Evolutionary conservation across 148 eudicot genomes (phyloP), one percentile per base, ranked within the genome.

Genomic region (Silene latifolia): DNA sequence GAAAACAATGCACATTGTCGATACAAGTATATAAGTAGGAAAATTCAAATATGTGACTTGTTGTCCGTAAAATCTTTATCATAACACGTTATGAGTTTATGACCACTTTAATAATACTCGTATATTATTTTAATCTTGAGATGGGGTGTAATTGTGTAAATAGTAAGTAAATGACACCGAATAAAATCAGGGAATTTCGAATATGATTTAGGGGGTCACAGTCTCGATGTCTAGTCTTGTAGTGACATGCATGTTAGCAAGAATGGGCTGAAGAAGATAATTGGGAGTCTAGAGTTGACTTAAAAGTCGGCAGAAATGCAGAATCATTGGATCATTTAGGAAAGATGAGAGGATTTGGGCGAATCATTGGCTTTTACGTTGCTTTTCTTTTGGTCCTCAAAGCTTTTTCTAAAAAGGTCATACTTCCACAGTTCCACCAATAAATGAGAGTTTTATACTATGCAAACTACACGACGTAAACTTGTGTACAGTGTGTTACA

Each of bases 271-370:
- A 62, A 23, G 12, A 25, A 10, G 27, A 25, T 25, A 25, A 62
- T 25, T 62, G 25, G 27, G 35, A 62, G 35, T 62, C 66, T 23
- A 62, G 35, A 23, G 66, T 62, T 62, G 66, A 62, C 66, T 62
- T 23, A 62, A 11, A 15, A 51, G 56, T 51, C 14, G 56, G 44
- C 44, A 39, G 9, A 39, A 39, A 5, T 6, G 25, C 7, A 59
- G 63, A 59, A 19, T 59, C 63, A 19, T 59, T 65, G 44, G 69
- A 32, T 5, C 5, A 66, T 66, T 35, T 15, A 21, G 2, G 54
- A 67, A 67, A 67, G 71, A 18, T 7, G 8, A 42, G 27, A 67
- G 8, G 27, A 20, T 19, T 51, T 67, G 14, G 71, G n/a, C 51
- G 27, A 66, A 19, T 44, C 54, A 46, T 67, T 67, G 69, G 69